Evolutionary conservation across 2,329 filamentous ascomycete species (phyloP).

Genomic region (Aspergillus sojae): DNA sequence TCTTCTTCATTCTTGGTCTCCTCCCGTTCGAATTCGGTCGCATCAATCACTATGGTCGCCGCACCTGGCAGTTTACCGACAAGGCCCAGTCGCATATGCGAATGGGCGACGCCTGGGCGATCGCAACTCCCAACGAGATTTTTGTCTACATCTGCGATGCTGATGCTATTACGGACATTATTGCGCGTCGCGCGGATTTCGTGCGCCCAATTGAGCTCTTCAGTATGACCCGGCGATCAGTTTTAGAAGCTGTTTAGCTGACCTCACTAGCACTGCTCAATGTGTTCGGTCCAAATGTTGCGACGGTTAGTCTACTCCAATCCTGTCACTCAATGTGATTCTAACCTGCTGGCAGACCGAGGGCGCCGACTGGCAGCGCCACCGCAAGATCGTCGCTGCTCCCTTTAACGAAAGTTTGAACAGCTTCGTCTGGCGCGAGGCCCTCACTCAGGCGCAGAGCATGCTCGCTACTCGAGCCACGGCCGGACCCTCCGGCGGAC

Average conservation of each 20-base stretch:
- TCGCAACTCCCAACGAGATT: not conserved
- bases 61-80: not conserved
- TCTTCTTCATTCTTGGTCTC: not conserved
- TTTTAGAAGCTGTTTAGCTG: not conserved
- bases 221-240: not conserved
- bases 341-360: not conserved
- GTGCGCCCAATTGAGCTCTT: not conserved
- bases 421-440: not conserved
- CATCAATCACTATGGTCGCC: not conserved
- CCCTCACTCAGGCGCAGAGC: not conserved
- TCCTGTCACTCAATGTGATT: not conserved
- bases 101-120: not conserved
- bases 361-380: not conserved
- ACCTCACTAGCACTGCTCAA: not conserved
- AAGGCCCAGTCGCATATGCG: not conserved
- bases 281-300: not conserved
- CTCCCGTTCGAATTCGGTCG: not conserved
- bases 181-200: not conserved
- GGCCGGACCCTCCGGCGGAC: not conserved
- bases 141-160: not conserved
- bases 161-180: not conserved
- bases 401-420: not conserved
- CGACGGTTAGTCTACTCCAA: not conserved
- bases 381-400: not conserved
- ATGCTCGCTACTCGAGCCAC: not conserved